phyloP scores from a whole-genome alignment of 805 yeast genomes.

The Candida stauntonica region DNA sequence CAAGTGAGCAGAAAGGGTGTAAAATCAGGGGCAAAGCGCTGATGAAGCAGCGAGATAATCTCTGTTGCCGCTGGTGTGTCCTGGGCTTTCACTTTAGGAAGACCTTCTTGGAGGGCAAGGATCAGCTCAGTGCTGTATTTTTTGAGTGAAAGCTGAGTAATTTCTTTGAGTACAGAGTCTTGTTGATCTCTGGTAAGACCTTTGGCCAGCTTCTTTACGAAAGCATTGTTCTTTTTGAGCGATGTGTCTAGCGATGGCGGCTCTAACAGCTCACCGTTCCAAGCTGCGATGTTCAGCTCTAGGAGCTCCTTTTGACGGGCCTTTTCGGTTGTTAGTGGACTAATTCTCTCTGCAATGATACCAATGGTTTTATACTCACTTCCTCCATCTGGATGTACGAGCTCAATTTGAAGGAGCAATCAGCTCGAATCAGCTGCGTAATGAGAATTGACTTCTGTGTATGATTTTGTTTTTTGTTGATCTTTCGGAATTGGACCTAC shows the following conservation, averaged over 20 bases:
- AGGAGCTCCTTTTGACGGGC: constrained; percentile 8
- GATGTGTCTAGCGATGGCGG: constrained; percentile 55
- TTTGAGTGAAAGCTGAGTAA: constrained; percentile 57
- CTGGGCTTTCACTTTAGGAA: constrained; percentile 45
- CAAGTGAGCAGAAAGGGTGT: constrained; percentile 44
- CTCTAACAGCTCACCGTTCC: constrained; percentile 18
- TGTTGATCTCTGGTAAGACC: constrained; percentile 51
- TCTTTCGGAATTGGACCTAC: too few species aligned
- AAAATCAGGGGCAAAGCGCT: constrained; percentile 55
- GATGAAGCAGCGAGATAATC: constrained; percentile 69
- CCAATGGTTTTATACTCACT: too few species aligned
- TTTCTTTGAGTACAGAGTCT: constrained; percentile 51
- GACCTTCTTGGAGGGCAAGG: constrained; percentile 58
- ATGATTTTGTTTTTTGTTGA: too few species aligned
- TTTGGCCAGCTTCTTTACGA: constrained; percentile 63
- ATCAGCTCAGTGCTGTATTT: constrained; percentile 72
- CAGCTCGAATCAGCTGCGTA: too few species aligned
- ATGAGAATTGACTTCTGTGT: too few species aligned
- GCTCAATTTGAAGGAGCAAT: too few species aligned
- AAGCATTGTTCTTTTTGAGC: constrained; percentile 76
- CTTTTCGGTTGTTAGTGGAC: neutral
- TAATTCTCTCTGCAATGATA: neutral
- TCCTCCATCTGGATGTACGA: too few species aligned
- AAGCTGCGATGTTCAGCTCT: constrained; percentile 17
- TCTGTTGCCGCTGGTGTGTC: constrained; percentile 65